Evolutionary conservation across 768 basidiomycete species (phyloP), one percentile per base, ranked within the genome.

Genomic region (Sarcodon sp.): DNA sequence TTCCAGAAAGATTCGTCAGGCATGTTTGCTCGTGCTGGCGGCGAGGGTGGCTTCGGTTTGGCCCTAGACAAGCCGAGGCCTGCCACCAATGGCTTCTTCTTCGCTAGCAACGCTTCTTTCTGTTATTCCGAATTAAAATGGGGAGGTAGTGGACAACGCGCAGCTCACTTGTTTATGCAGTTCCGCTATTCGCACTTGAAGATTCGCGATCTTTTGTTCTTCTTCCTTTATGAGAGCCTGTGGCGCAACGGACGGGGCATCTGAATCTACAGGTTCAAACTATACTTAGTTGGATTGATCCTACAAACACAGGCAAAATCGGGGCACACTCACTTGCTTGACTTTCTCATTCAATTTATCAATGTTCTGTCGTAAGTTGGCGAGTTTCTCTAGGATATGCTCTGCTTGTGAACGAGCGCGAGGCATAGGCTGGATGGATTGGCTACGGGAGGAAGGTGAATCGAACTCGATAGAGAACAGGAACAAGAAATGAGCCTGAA

Each of bases 1-100:
- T 69, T 72, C 79, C 81, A 83, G 56, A 82, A 79, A 37, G 67
- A 69, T 35, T 77, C 72, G 57, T 83, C 80, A 27, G 72, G 65
- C 8, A 50, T 66, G 56, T 62, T 67, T 5, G 53, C 46, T 1
- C 45, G 36, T 9, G 49, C 59, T 48, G 18, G 63, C 44, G 46
- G 45, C 31, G 12, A 18, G 53, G 16, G 55, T 43, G 48, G 50
- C 43, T 52, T 58, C 18, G 57, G 49, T 35, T 49, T 52, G 54
- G 50, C 49, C 46, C 11, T 57, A 55, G 57, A 35, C 16, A 53
- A 54, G 18, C 41, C 50, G 3, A 37, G 38, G 11, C 13, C 51
- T 7, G 48, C 38, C 10, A 50, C 18, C 9, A 50, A 45, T 9
- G 53, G 51, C 10, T 41, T 35, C 33, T 54, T 59, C 51, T 53